Conservation (phyloP, 768 basidiomycete species). For the Filobasidium floriforme region DNA sequence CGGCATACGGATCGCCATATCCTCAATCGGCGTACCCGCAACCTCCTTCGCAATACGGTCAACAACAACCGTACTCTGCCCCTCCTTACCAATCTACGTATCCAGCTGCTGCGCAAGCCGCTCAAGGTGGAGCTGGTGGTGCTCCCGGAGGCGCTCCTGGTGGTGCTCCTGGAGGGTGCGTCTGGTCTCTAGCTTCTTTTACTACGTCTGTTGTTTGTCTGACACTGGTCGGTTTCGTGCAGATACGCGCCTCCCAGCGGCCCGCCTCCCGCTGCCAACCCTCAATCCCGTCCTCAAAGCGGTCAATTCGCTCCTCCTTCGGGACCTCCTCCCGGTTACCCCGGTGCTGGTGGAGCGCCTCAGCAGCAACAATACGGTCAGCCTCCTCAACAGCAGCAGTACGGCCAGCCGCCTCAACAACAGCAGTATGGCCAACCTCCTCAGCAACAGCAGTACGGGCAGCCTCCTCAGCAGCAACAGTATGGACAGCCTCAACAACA, state of each 20-base stretch:
- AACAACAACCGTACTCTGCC: not conserved
- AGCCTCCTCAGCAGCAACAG: conserved; percentile 11
- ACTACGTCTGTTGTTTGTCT: not conserved
- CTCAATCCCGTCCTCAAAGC: not conserved
- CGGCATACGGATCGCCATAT: not conserved
- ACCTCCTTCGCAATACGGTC: not conserved
- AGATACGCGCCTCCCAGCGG: not conserved
- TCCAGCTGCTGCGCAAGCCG: conserved; percentile 19
- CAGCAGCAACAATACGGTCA: conserved; percentile 16
- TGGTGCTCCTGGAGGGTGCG: conserved; percentile 12
- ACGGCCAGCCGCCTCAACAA: conserved; percentile 18
- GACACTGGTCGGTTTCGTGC: not conserved
- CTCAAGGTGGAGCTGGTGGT: conserved; percentile 20
- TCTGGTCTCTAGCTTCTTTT: not conserved
- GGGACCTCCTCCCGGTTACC: conserved; percentile 23
- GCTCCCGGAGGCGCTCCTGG: conserved; percentile 15
- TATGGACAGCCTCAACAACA: conserved; percentile 20
- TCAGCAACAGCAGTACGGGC: conserved; percentile 20
- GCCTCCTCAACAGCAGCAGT: conserved; percentile 15
- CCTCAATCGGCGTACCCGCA: not conserved
- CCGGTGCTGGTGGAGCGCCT: conserved; percentile 1
- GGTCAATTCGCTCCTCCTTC: conserved; percentile 26
- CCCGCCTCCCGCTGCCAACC: not conserved
- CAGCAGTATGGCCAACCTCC: conserved; percentile 25
- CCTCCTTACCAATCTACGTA: not conserved